A percentile compares a stretch with the other conserved stretches of the same genome.
Conservation (phyloP, 225 moss, liverwort and hornwort genomes). For the Ulota crispa region DNA sequence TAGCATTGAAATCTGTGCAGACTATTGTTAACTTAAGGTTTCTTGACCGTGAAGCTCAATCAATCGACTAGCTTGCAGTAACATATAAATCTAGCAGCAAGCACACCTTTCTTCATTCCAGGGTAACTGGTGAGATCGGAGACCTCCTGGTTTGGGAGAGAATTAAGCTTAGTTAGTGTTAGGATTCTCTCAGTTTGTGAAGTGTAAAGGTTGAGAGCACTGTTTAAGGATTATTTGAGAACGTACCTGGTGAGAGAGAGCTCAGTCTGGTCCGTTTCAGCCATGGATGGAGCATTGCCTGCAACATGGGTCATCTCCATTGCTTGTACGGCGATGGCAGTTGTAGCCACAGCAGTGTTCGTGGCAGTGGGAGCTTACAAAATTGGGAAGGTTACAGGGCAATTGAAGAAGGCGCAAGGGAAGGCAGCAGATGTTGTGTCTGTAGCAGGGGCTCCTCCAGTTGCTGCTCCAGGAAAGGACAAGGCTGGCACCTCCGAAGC, state of each 20-base stretch:
- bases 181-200: background rate
- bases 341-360: slow-evolving; percentile 12
- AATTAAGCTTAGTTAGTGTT: background rate
- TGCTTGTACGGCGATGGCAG: slow-evolving; percentile 19
- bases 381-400: slow-evolving; percentile 22
- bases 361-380: slow-evolving; percentile 35
- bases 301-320: slow-evolving; percentile 29
- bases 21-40: background rate
- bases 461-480: background rate
- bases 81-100: background rate
- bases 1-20: background rate
- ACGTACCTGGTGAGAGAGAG: background rate
- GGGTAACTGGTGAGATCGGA: background rate
- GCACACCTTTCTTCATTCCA: background rate
- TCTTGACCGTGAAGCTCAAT: slow-evolving; percentile 1
- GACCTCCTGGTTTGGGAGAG: background rate
- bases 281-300: slow-evolving; percentile 28
- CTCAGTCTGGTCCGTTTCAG: background rate
- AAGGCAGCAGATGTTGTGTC: background rate
- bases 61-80: background rate
- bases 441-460: background rate
- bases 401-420: slow-evolving; percentile 19
- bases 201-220: background rate
- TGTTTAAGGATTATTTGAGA: background rate
- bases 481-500: background rate